A percentile compares a stretch with the other conserved stretches of the same genome.
Evolutionary conservation across 768 basidiomycete species (phyloP).

Genomic region (Mycena filopes): DNA sequence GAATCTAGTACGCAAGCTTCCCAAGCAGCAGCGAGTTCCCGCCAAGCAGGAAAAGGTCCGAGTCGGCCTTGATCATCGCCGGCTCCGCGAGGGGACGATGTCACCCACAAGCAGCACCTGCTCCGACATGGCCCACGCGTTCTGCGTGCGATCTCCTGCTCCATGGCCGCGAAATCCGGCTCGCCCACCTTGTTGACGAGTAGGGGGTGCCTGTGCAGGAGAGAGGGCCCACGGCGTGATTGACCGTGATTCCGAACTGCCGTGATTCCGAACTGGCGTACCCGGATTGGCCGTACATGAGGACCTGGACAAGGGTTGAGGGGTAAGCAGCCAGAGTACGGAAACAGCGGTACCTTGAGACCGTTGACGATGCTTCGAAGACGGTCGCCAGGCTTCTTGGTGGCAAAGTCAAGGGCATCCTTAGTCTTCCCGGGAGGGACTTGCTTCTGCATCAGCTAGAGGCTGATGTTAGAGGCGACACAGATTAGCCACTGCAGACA

Average conservation of each 20-base stretch:
- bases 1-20: conserved; percentile 54
- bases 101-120: conserved; percentile 48
- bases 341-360: conserved; percentile 56
- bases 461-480: not conserved
- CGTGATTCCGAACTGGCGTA: too few relatives aligned
- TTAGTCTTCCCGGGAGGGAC: conserved; percentile 76
- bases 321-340: conserved; percentile 3
- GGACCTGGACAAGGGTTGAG: conserved; percentile 51
- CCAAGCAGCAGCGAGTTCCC: conserved; percentile 59
- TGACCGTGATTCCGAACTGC: conserved; percentile 77
- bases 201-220: conserved; percentile 37
- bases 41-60: conserved; percentile 56
- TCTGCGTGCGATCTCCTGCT: conserved; percentile 36
- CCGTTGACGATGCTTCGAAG: conserved; percentile 65
- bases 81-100: conserved; percentile 47
- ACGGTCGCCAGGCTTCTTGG: conserved; percentile 69
- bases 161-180: conserved; percentile 46
- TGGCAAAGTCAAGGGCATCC: conserved; percentile 74
- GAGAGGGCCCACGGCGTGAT: conserved; percentile 57
- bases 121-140: conserved; percentile 42
- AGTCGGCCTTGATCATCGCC: conserved; percentile 42
- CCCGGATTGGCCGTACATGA: conserved; percentile 78
- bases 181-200: conserved; percentile 40
- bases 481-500: conserved; percentile 41
- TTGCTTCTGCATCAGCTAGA: conserved; percentile 74